Percentiles rank a stretch among this genome's conserved stretches.
These are phyloP conservation scores for Penicillium malachiteum DNA, from an alignment of 495 filamentous ascomycete genomes.

Conservation along the genomic window DNA sequence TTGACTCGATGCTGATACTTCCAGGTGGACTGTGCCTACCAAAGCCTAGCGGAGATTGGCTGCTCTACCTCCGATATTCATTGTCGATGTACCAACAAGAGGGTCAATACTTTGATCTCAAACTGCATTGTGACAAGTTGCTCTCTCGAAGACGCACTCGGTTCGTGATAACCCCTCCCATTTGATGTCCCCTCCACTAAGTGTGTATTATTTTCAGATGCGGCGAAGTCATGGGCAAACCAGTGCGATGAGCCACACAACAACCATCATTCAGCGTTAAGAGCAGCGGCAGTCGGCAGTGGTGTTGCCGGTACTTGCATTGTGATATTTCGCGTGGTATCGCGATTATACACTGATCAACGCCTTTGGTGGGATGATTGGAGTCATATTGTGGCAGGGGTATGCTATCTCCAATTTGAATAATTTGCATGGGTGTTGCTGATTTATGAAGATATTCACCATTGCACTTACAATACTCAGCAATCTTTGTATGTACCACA, in stretches of 20 bases:
- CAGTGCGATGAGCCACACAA: constrained; percentile 11
- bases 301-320: constrained; percentile 1
- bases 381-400: constrained; percentile 10
- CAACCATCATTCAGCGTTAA: constrained; percentile 5
- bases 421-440: neutral
- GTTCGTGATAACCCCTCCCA: neutral
- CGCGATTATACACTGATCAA: constrained; percentile 7
- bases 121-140: neutral
- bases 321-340: constrained; percentile 4
- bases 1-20: neutral
- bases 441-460: constrained; percentile 1
- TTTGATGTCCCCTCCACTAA: neutral
- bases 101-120: neutral
- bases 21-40: neutral
- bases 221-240: constrained; percentile 1
- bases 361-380: constrained; percentile 21
- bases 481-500: constrained; percentile 4
- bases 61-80: neutral
- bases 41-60: neutral
- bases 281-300: constrained; percentile 2
- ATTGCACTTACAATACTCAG: constrained; percentile 3
- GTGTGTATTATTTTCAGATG: neutral
- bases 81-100: neutral
- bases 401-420: neutral
- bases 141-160: neutral